Percentiles rank a stretch among this genome's conserved stretches.
Evolutionary conservation across 495 filamentous ascomycete species (phyloP).

Genomic region (Neurospora tetraspora): DNA sequence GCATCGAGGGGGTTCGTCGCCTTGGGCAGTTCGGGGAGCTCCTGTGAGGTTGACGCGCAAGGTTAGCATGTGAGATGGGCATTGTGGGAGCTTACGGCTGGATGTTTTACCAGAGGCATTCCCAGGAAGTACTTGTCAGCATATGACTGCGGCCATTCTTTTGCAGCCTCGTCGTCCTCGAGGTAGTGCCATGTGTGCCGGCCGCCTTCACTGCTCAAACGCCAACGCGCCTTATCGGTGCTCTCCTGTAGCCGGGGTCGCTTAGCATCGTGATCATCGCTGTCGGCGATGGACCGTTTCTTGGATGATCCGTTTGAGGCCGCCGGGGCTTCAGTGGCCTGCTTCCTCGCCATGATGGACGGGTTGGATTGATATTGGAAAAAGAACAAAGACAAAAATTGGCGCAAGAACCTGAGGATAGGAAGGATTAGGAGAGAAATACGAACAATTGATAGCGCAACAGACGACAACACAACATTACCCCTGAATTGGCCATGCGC

Average conservation of each 20-base stretch:
- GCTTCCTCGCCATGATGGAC: conserved; percentile 11
- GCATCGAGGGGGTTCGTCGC: conserved; percentile 65
- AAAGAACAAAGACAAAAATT: neutral
- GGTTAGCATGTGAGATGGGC: neutral
- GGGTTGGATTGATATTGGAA: neutral
- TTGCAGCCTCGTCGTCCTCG: conserved; percentile 59
- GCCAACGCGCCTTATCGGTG: conserved; percentile 78
- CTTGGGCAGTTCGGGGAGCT: conserved; percentile 57
- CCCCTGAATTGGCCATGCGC: neutral
- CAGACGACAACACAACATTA: neutral
- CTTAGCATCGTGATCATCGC: conserved; percentile 17
- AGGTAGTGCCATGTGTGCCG: conserved; percentile 93
- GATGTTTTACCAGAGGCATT: conserved; percentile 34
- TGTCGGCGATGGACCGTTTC: conserved; percentile 23
- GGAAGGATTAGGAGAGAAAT: neutral
- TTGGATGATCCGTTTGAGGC: conserved; percentile 15
- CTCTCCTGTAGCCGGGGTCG: conserved; percentile 28
- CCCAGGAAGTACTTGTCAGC: conserved; percentile 83
- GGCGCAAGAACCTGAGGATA: neutral
- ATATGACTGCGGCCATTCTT: conserved; percentile 73
- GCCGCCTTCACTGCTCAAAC: conserved; percentile 70
- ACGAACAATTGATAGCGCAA: neutral
- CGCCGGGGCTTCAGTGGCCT: conserved; percentile 2
- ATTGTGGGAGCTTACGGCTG: neutral
- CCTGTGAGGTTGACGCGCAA: conserved; percentile 33